Percentiles rank a stretch among this genome's conserved stretches.
phyloP scores from a whole-genome alignment of 2,329 filamentous ascomycete species.

The Fusarium haematococcum region DNA sequence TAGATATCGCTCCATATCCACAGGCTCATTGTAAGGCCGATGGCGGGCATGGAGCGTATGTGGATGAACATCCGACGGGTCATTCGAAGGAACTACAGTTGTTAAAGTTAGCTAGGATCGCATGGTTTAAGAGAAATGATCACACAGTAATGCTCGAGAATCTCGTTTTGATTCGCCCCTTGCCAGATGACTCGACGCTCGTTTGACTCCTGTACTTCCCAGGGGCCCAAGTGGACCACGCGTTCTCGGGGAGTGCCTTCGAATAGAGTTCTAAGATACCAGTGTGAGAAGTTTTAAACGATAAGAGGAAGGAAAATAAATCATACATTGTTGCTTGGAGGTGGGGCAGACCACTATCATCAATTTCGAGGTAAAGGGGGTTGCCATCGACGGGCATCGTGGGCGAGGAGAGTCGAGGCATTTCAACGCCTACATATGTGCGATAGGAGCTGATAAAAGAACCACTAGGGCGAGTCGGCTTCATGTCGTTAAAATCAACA shows the following conservation, averaged over 20 bases:
- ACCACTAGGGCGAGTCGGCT: background rate
- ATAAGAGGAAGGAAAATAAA: background rate
- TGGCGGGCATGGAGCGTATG: conserved; percentile 63
- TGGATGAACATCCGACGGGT: conserved; percentile 59
- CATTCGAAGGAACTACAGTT: conserved; percentile 57
- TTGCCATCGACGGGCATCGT: background rate
- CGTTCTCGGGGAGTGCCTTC: conserved; percentile 61
- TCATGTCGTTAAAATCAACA: background rate
- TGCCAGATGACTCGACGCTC: conserved; percentile 63
- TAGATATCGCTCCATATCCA: conserved; percentile 62
- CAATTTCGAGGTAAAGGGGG: background rate
- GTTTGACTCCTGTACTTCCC: conserved; percentile 61
- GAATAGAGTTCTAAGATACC: conserved; percentile 57
- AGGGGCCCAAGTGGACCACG: conserved; percentile 64
- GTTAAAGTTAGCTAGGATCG: conserved; percentile 1
- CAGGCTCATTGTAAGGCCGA: conserved; percentile 61
- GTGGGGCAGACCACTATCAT: conserved; percentile 64
- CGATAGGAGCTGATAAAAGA: background rate
- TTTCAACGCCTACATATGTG: no score
- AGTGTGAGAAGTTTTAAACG: conserved; percentile 34
- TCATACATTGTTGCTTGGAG: conserved; percentile 66
- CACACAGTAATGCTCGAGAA: conserved; percentile 64
- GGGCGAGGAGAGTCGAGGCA: background rate
- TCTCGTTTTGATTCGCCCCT: conserved; percentile 63
- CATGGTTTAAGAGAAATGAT: conserved; percentile 5